Base-by-base conservation (phyloP, 148 eudicot genomes). In the Polygonum aviculare region DNA sequence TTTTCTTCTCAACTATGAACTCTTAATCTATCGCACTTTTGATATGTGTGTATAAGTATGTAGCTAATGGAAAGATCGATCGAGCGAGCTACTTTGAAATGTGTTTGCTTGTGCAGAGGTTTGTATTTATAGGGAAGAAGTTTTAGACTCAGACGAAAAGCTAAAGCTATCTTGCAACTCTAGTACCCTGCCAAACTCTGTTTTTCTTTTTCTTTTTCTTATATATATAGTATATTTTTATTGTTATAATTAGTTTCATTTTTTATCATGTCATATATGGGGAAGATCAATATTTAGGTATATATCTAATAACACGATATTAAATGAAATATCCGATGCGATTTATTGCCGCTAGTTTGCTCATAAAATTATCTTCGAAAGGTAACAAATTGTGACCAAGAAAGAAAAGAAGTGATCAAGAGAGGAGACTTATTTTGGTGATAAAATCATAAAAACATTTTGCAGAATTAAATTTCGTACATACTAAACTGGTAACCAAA, bases 81-180 rank as follows among this genome's bases (percentile, higher is more conserved):
- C 0, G 41, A 39, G 1, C 6, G 60, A 60, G 35, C 38, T 31
- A 2, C 8, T 55, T 55, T 55, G 14, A 36, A 16, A 31, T 62
- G 12, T 60, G 36, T 3, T 60, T 10, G 67, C 36, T 60, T 60
- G 38, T 62, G 31, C 11, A 62, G 5, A 19, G 69, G 69, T 62
- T 62, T 31, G 60, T 62, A 62, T 62, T 62, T 62, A 62, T 62
- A 62, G 39, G 38, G 69, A 62, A 31, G 63, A 22, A 62, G 18
- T 62, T 62, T 62, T 14, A 62, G 69, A 62, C 38, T 62, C 38
- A 62, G 38, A 62, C 36, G 69, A 62, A 62, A 62, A 26, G 69
- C 22, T 62, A 62, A 62, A 26, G 69, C 22, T 62, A 62, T 60
- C 67, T 60, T 57, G 63, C 1, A 57, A 33, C 12, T 44, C 47